A percentile compares a stretch with the other conserved stretches of the same genome.
phyloP scores from a whole-genome alignment of 1,284 basidiomycete genomes.

The Sparassis latifolia region DNA sequence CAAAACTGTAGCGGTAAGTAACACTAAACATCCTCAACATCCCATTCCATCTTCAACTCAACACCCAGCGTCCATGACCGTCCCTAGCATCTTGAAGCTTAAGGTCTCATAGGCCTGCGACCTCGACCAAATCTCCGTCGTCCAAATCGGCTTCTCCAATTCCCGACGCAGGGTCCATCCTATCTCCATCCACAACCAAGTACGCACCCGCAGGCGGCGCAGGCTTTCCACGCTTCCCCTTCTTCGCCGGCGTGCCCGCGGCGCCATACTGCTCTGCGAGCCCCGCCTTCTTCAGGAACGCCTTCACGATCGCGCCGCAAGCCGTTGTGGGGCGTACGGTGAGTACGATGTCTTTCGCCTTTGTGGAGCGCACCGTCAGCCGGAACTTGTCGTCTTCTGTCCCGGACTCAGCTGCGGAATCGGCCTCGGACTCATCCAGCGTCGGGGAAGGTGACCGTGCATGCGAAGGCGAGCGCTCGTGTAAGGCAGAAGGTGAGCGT shows the following conservation, averaged over 20 bases:
- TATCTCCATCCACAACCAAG: constrained; percentile 64
- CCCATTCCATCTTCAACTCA: too few relatives aligned
- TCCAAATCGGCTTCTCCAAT: constrained; percentile 66
- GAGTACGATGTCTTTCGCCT: constrained; percentile 49
- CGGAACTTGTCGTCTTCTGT: constrained; percentile 49
- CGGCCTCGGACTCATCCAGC: constrained; percentile 14
- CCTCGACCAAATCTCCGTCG: constrained; percentile 71
- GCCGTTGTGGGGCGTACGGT: constrained; percentile 68
- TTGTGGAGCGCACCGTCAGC: constrained; percentile 52
- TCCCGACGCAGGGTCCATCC: constrained; percentile 44
- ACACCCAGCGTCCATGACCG: too few relatives aligned
- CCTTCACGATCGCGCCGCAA: constrained; percentile 65
- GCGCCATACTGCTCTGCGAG: constrained; percentile 45
- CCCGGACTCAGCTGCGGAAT: constrained; percentile 19
- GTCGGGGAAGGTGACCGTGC: constrained; percentile 16
- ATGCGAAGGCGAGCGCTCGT: constrained; percentile 14
- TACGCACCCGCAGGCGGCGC: constrained; percentile 32
- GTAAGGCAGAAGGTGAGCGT: constrained; percentile 19
- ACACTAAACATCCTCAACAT: too few relatives aligned
- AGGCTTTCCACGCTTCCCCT: constrained; percentile 23
- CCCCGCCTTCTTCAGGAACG: constrained; percentile 59
- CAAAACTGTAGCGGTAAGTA: too few relatives aligned
- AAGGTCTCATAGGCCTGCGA: constrained; percentile 47
- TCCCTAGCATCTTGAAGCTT: background rate
- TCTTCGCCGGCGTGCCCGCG: constrained; percentile 10